These are phyloP conservation scores for Nyctanthes arbortristis DNA, from an alignment of 257 asterid genomes.

Conservation along the genomic window DNA sequence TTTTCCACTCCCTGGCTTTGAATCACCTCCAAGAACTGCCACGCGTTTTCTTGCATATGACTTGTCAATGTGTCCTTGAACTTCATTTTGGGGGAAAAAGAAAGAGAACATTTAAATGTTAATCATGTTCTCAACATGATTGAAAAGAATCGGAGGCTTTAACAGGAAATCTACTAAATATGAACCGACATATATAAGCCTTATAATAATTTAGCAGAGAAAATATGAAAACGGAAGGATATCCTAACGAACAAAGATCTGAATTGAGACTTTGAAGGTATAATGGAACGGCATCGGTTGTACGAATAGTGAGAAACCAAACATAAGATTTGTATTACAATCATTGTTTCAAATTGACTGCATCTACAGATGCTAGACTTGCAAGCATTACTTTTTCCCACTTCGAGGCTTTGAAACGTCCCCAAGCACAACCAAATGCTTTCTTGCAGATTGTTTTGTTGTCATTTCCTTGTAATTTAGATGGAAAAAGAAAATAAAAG, in stretches of 20 bases:
- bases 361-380: no score
- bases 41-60: conserved; percentile 43
- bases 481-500: no score
- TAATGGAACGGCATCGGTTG: no score
- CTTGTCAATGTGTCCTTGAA: conserved; percentile 32
- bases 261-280: no score
- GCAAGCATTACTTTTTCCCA: no score
- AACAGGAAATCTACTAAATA: not conserved
- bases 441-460: no score
- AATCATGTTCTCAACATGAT: not conserved
- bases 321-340: no score
- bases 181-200: not conserved
- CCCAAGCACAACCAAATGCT: no score
- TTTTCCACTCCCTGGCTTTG: conserved; percentile 35
- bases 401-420: no score
- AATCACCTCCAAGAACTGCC: conserved; percentile 76
- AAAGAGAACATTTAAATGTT: not conserved
- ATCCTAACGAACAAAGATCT: not conserved
- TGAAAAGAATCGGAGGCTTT: not conserved
- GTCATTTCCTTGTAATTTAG: no score
- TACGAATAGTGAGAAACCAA: no score
- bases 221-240: not conserved
- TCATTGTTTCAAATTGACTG: no score
- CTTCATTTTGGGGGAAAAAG: not conserved
- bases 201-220: not conserved